Evolutionary conservation across 257 asterid genomes (phyloP), one percentile per base, ranked within the genome.

Genomic region (Salvia miltiorrhiza): DNA sequence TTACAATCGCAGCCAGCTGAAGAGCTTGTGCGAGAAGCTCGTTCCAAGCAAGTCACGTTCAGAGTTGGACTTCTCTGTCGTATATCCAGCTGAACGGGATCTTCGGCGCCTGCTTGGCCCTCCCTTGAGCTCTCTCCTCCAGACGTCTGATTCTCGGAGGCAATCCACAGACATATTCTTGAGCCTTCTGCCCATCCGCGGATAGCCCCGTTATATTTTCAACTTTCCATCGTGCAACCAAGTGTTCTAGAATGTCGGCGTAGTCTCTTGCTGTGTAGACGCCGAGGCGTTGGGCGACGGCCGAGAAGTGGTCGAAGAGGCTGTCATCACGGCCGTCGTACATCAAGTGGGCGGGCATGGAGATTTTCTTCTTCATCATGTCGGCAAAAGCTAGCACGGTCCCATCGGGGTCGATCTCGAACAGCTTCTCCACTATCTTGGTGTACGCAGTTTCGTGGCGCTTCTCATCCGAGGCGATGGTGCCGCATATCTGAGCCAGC

Each of bases 331-430:
- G 83, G 7, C 96, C 96, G 63, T 89, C 96, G 3, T 79, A 89
- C 96, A 89, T 89, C 71, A 89, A 74, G 86, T 87, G 95, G 30
- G 96, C 95, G 0, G 96, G 96, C 96, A 89, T 89, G 8, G 96
- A 81, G 70, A 89, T 77, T 47, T 89, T 89, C 72, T 89, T 89
- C 81, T 81, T 89, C 96, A 89, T 89, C 96, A 89, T 89, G 74
- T 89, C 93, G 6, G 87, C 89, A 50, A 89, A 81, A 10, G 95
- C 80, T 10, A 85, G 65, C 71, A 89, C 85, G 0, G 96, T 89
- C 7, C 87, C 95, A 67, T 89, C 77, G 1, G 96, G 92, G 74
- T 89, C 96, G 3, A 89, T 78, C 80, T 89, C 96, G 5, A 87
- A 89, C 33, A 89, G 80, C 80, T 87, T 89, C 67, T 89, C 96